phyloP scores from a whole-genome alignment of 306 rosid genomes.

The Senna siamea region DNA sequence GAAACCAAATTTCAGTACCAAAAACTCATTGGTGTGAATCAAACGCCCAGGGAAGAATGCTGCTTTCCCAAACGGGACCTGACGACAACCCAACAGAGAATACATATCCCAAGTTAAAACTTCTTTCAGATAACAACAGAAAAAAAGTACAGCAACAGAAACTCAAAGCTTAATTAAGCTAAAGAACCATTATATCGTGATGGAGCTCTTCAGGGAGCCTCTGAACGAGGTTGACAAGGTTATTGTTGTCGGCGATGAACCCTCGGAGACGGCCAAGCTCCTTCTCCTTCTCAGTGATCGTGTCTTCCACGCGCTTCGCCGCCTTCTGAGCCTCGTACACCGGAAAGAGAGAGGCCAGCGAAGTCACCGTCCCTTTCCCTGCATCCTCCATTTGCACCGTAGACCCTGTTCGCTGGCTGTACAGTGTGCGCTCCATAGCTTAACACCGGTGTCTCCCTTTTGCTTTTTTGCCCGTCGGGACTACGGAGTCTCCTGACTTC shows the following conservation, averaged over 20 bases:
- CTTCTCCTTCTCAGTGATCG: constrained; percentile 51
- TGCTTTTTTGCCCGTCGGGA: neutral
- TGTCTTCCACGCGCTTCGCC: constrained; percentile 54
- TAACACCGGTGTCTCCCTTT: neutral
- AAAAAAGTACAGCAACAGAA: no score
- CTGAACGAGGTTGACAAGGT: constrained; percentile 71
- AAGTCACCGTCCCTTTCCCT: constrained; percentile 62
- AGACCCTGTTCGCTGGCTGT: neutral
- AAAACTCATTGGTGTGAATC: constrained; percentile 88
- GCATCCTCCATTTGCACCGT: constrained; percentile 32
- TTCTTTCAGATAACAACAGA: neutral
- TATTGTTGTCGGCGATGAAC: constrained; percentile 67
- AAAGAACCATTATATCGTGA: constrained; percentile 75
- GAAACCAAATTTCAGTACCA: constrained; percentile 46
- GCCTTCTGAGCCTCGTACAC: constrained; percentile 71
- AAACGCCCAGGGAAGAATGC: constrained; percentile 93
- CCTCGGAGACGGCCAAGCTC: constrained; percentile 58
- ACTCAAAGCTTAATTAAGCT: neutral
- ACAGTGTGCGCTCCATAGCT: neutral
- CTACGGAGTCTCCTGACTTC: neutral
- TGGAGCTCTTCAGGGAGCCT: constrained; percentile 79
- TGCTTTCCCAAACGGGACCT: constrained; percentile 97
- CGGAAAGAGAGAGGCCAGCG: constrained; percentile 64
- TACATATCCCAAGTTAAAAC: constrained; percentile 4
- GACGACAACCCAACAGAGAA: neutral